Percentiles rank a stretch among this genome's conserved stretches.
Conservation (phyloP, 164 flowering plant species). For the Brasenia schreberi region DNA sequence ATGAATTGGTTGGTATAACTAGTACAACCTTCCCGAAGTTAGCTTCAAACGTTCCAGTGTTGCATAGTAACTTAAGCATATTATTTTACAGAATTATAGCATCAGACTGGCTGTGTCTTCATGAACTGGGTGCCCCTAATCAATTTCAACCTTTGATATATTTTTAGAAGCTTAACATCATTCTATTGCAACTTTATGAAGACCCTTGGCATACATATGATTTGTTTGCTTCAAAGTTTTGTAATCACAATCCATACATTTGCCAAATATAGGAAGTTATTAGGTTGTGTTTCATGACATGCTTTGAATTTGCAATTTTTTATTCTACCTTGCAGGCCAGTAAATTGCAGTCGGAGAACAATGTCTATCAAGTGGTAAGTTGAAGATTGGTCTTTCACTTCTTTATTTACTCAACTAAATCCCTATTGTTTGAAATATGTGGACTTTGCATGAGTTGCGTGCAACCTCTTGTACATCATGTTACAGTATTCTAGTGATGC, state of each 20-base stretch:
- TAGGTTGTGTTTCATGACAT: slow-evolving; percentile 2
- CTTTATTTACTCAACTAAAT: background rate
- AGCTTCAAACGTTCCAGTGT: background rate
- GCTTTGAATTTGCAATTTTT: background rate
- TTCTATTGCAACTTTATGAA: background rate
- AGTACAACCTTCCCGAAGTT: background rate
- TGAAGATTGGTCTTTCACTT: background rate
- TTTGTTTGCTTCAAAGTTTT: background rate
- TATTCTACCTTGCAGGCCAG: slow-evolving; percentile 36
- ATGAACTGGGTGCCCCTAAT: background rate
- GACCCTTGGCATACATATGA: background rate
- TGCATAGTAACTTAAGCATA: background rate
- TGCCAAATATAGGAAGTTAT: background rate
- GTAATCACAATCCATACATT: too few species aligned
- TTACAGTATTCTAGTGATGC: background rate
- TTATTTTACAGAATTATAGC: background rate
- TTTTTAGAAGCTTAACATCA: background rate
- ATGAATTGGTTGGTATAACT: slow-evolving; percentile 36
- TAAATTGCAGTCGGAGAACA: slow-evolving; percentile 46
- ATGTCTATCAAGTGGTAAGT: slow-evolving; percentile 71
- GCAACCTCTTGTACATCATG: background rate
- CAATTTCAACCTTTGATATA: background rate
- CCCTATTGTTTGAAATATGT: background rate
- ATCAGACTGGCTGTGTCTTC: background rate
- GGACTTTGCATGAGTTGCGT: background rate